Base-by-base conservation (phyloP, 2,329 filamentous ascomycete species). In the Talaromyces sp. region DNA sequence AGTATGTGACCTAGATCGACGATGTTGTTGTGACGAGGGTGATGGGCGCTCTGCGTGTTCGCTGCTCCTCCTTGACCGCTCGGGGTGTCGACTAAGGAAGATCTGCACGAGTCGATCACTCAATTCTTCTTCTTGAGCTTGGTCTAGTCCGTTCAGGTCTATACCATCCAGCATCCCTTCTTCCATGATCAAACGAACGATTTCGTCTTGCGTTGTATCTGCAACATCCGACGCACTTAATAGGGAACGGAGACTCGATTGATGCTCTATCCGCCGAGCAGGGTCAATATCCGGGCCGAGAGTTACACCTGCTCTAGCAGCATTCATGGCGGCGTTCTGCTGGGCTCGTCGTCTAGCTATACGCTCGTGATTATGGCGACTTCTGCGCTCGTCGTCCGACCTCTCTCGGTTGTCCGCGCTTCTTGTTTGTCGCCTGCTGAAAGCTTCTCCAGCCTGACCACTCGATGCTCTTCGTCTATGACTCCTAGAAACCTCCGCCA, bases 71-170 rank as follows among this genome's bases (percentile, higher is more conserved):
- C 69, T 68, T 32, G 74, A 67, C 82, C 84, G 70, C 52, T 72
- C 68, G 63, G 71, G 71, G 70, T 96, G 91, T 32, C 91, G 83
- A 64, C 91, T 84, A 62, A 91, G 82, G 70, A 96, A 96, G 1
- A 92, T 92, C 69, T 96, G 91, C 1, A 92, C 93, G 68, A 98
- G 96, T 62, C 90, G 87, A 70, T 93, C 90, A 65, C 91, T 96
- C 17, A 98, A 85, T 70, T 96, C 91, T 69, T 97, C 92, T 71
- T 97, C 92, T 69, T 92, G 90, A 55, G 81, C 85, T 17, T 92
- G 82, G 64, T 93, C 92, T 59, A 97, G 87, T 65, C 93, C 93
- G 69, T 95, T 90, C 60, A 97, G 78, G 71, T 97, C 93, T 54
- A 97, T 86, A 19, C 92, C 93, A 69, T 97, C 91, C 36, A 96